These are phyloP conservation scores for Cordyceps fumosorosea DNA, from an alignment of 2,329 filamentous ascomycete species.

Conservation along the genomic window DNA sequence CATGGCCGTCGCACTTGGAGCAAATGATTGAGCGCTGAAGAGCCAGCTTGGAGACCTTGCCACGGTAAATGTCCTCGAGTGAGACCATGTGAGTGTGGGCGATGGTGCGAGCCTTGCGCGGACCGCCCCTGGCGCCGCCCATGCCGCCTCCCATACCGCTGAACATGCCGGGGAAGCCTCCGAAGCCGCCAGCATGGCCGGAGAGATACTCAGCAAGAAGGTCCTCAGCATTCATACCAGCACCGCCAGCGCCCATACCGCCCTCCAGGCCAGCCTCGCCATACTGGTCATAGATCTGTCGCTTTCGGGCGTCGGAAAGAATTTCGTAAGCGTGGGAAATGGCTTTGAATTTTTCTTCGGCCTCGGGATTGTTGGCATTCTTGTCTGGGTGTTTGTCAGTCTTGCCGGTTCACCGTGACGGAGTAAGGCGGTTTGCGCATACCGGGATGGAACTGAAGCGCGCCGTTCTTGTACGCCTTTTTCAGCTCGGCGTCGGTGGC, in stretches of 20 bases:
- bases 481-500: slow-evolving; percentile 83
- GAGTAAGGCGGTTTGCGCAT: slow-evolving; percentile 26
- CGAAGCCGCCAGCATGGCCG: not conserved
- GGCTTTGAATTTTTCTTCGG: slow-evolving; percentile 98
- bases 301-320: slow-evolving; percentile 87
- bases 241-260: slow-evolving; percentile 61
- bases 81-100: slow-evolving; percentile 98
- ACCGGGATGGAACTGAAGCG: slow-evolving; percentile 81
- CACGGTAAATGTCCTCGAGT: slow-evolving; percentile 94
- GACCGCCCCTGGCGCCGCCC: slow-evolving; percentile 57
- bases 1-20: slow-evolving; percentile 85
- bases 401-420: not conserved
- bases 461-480: slow-evolving; percentile 80
- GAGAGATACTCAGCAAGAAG: slow-evolving; percentile 92
- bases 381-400: slow-evolving; percentile 59
- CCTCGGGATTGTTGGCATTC: slow-evolving; percentile 87
- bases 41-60: slow-evolving; percentile 95
- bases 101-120: slow-evolving; percentile 86
- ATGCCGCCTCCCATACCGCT: slow-evolving; percentile 32
- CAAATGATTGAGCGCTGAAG: slow-evolving; percentile 97
- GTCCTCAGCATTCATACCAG: slow-evolving; percentile 90
- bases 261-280: slow-evolving; percentile 94
- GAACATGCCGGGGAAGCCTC: not conserved
- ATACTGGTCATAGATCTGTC: slow-evolving; percentile 90
- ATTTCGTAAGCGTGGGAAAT: slow-evolving; percentile 93